Evolutionary conservation across 2,329 filamentous ascomycete genomes (phyloP), one percentile per base, ranked within the genome.

Genomic region (Hypoxylon sp.): DNA sequence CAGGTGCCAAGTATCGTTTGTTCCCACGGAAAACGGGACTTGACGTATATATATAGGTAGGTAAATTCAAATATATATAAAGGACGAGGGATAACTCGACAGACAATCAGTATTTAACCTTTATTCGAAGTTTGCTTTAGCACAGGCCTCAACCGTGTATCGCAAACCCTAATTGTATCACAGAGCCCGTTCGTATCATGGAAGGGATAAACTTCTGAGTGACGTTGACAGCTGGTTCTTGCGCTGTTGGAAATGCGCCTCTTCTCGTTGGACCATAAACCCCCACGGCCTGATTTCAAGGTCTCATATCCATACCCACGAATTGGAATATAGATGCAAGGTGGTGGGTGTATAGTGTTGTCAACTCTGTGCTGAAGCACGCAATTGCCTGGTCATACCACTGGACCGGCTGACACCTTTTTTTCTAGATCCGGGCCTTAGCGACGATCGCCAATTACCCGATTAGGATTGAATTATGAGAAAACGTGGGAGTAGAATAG

Each of bases 291-390:
- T 60, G 44, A 11, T 63, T 39, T 74, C 71, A 74, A 65, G 66
- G 70, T 58, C 60, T 72, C 61, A 59, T 66, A 60, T 62, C 59
- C 71, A 74, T 71, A 65, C 37, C 63, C 46, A 54, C 68, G 68
- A 71, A 71, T 70, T 57, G 65, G 65, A 63, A 46, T 55, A 63
- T 53, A 26, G 55, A 39, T 48, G 52, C 24, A 47, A 60, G 33
- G 51, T 59, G 61, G 48, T 58, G 59, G 63, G 69, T 65, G 70
- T 65, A 70, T 44, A 61, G 31, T 66, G 59, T 44, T 70, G 65
- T 67, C 67, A 69, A 69, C 58, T 55, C 57, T 14, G 64, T 50
- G 59, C 52, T 53, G 62, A 69, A 76, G 74, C 74, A 74, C 73
- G 74, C 72, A 74, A 76, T 74, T 46, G 9, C 39, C 59, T 26